phyloP scores from a whole-genome alignment of 1,284 basidiomycete species.

The Trametes polyzona region DNA sequence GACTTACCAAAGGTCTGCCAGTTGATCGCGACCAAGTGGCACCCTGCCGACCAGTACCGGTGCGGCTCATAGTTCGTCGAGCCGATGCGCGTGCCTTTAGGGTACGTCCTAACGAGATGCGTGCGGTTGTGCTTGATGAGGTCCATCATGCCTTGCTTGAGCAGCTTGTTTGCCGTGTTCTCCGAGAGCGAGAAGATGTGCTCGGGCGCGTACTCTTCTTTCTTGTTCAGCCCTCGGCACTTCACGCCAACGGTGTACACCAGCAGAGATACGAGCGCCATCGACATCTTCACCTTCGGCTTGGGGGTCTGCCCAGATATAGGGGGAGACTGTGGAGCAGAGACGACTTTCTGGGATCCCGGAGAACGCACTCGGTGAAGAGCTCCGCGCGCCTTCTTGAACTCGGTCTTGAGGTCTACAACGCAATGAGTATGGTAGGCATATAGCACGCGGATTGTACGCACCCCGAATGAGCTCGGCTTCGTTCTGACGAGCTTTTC shows the following conservation, averaged over 20 bases:
- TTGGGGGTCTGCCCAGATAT: conserved; percentile 38
- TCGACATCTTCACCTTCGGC: conserved; percentile 71
- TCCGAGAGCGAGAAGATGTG: conserved; percentile 97
- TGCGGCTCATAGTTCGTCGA: conserved; percentile 93
- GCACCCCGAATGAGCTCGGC: conserved; percentile 36
- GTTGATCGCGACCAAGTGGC: conserved; percentile 96
- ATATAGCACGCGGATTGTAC: neutral
- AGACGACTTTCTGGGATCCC: conserved; percentile 12
- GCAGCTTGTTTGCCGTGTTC: conserved; percentile 70
- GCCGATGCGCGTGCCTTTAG: conserved; percentile 80
- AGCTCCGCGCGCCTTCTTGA: conserved; percentile 43
- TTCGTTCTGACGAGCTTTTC: conserved; percentile 36
- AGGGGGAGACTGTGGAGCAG: conserved; percentile 18
- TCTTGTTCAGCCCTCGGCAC: conserved; percentile 90
- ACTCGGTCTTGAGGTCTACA: conserved; percentile 38
- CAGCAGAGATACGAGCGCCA: conserved; percentile 74
- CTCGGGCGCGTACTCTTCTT: conserved; percentile 84
- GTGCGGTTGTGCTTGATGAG: conserved; percentile 89
- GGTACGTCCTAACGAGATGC: conserved; percentile 91
- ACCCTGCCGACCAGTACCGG: conserved; percentile 88
- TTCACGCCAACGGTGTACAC: conserved; percentile 98
- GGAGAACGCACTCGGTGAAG: conserved; percentile 41
- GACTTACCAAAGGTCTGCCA: conserved; percentile 92
- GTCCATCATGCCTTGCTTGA: conserved; percentile 65
- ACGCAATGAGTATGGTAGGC: neutral